These are phyloP conservation scores for Arthroderma sp. DNA, from an alignment of 2,329 filamentous ascomycete species.

Conservation along the genomic window DNA sequence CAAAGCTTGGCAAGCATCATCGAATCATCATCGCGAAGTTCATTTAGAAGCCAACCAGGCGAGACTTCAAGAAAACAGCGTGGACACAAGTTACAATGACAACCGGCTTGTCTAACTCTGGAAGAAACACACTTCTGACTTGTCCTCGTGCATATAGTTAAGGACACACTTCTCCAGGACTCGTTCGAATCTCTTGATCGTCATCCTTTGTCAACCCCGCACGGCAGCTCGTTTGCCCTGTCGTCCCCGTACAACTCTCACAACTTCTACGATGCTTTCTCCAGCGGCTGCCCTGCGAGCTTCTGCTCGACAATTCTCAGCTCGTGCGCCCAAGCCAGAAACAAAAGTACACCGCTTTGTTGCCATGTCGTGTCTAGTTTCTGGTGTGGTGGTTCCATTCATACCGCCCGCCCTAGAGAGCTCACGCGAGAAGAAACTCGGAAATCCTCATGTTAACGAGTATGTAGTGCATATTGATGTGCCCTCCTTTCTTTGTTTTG, in stretches of 20 bases:
- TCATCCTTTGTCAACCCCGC: background rate
- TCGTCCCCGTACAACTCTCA: too few species aligned
- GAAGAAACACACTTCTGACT: too few species aligned
- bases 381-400: constrained; percentile 33
- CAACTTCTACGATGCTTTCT: constrained; percentile 10
- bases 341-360: constrained; percentile 28
- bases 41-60: too few species aligned
- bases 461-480: background rate
- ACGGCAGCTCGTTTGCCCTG: background rate
- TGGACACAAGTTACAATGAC: too few species aligned
- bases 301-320: constrained; percentile 33
- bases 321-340: constrained; percentile 21
- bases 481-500: background rate
- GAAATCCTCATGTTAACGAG: constrained; percentile 21
- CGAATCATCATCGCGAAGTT: too few species aligned
- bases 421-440: constrained; percentile 27
- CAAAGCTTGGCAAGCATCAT: too few species aligned
- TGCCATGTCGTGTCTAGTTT: constrained; percentile 28
- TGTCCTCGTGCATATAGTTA: too few species aligned
- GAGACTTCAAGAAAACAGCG: too few species aligned
- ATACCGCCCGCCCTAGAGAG: constrained; percentile 35
- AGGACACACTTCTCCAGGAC: background rate
- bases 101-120: too few species aligned
- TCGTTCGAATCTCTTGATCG: background rate
- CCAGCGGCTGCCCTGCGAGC: constrained; percentile 19